phyloP scores from a whole-genome alignment of 306 rosid species.

The Neltuma alba region DNA sequence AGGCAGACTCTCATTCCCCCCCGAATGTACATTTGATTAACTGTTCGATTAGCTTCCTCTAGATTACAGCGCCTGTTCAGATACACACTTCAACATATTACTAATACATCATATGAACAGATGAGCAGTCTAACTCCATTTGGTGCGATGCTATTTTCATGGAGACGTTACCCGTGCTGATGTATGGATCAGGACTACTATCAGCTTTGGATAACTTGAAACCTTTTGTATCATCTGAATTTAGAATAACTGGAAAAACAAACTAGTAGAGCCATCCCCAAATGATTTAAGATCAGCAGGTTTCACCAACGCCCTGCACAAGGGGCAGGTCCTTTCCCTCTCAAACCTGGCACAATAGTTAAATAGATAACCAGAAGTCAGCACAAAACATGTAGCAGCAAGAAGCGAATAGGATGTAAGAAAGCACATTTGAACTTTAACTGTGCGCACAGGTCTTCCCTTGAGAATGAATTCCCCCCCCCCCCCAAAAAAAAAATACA shows the following conservation, averaged over 20 bases:
- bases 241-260: conserved; percentile 90
- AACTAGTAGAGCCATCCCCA: conserved; percentile 94
- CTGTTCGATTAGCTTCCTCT: conserved; percentile 46
- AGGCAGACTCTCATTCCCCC: conserved; percentile 45
- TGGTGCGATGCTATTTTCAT: conserved; percentile 33
- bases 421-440: background rate
- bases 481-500: too few relatives aligned
- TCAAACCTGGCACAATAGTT: conserved; percentile 79
- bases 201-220: conserved; percentile 41
- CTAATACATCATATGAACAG: conserved; percentile 58
- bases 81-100: conserved; percentile 48
- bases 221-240: conserved; percentile 35
- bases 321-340: conserved; percentile 95
- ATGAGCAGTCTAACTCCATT: conserved; percentile 43
- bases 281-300: conserved; percentile 94
- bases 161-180: conserved; percentile 52
- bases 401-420: background rate
- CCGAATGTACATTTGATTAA: conserved; percentile 33
- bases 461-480: background rate
- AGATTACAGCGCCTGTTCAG: conserved; percentile 49
- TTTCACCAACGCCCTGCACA: conserved; percentile 98
- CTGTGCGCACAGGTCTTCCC: background rate
- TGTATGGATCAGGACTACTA: conserved; percentile 50
- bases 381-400: background rate
- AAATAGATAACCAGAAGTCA: conserved; percentile 31